Percentiles rank a stretch among this genome's conserved stretches.
These are phyloP conservation scores for Yamadazyma insecticola DNA, from an alignment of 805 yeast species.

Conservation along the genomic window DNA sequence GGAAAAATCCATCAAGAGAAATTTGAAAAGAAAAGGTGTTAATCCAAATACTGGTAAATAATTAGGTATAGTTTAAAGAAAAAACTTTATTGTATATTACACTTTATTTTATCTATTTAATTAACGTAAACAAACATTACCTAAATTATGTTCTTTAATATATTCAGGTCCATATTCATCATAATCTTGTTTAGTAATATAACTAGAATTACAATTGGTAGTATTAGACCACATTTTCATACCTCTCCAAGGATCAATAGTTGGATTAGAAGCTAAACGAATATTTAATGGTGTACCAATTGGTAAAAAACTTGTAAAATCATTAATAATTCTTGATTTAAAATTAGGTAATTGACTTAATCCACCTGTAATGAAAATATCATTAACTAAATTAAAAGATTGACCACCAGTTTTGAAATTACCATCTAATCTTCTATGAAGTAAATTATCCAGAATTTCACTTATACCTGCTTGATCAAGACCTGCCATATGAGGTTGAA, in stretches of 20 bases:
- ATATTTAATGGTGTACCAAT: conserved; percentile 57
- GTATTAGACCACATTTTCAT: conserved; percentile 75
- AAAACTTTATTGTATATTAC: conserved; percentile 1
- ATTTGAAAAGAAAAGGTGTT: conserved; percentile 65
- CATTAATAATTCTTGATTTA: conserved; percentile 60
- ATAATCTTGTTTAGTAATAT: conserved; percentile 67
- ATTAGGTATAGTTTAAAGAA: conserved; percentile 1
- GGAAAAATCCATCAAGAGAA: conserved; percentile 60
- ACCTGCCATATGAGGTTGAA: conserved; percentile 93
- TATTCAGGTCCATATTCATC: conserved; percentile 88
- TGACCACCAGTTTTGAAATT: conserved; percentile 53
- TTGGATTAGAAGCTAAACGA: conserved; percentile 61
- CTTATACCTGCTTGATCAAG: conserved; percentile 92
- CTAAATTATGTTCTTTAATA: conserved; percentile 78
- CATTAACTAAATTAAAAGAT: conserved; percentile 47
- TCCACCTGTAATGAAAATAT: conserved; percentile 87
- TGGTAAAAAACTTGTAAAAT: conserved; percentile 70
- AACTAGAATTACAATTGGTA: conserved; percentile 41
- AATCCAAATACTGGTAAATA: conserved; percentile 48
- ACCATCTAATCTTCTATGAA: conserved; percentile 56
- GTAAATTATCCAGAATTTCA: conserved; percentile 67
- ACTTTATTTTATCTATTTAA: neutral
- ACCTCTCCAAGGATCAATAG: conserved; percentile 88
- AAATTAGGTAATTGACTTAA: conserved; percentile 62
- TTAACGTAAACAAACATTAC: conserved; percentile 45